Evolutionary conservation across 2,329 filamentous ascomycete genomes (phyloP).

Genomic region (Calonectria fujianensis): DNA sequence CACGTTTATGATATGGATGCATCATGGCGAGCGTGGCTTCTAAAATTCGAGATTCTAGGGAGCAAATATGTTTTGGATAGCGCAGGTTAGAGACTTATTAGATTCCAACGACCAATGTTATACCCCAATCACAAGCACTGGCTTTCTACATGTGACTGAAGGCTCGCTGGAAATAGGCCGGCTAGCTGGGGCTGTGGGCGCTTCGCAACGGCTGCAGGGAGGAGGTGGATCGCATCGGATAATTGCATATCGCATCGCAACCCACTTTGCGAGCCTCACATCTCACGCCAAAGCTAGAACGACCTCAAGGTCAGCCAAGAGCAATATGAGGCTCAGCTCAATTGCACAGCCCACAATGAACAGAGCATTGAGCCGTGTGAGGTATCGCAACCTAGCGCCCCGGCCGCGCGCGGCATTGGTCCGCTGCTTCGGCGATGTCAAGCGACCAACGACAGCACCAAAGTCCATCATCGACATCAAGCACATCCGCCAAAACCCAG

Average conservation of each 20-base stretch:
- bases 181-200: constrained; percentile 36
- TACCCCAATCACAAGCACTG: constrained; percentile 38
- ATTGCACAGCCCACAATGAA: constrained; percentile 57
- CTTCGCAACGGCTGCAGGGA: constrained; percentile 43
- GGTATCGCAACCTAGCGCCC: constrained; percentile 50
- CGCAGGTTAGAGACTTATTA: constrained; percentile 34
- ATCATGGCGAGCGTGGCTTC: constrained; percentile 9
- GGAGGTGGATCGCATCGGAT: constrained; percentile 52
- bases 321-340: constrained; percentile 49
- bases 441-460: constrained; percentile 82
- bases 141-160: constrained; percentile 22
- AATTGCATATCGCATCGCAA: constrained; percentile 55
- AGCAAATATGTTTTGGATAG: constrained; percentile 7
- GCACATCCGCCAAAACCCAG: constrained; percentile 90
- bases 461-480: constrained; percentile 89
- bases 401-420: constrained; percentile 39
- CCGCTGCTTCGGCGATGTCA: constrained; percentile 54
- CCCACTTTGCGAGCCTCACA: constrained; percentile 45
- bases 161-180: constrained; percentile 32
- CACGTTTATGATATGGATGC: constrained; percentile 39
- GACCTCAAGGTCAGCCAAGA: constrained; percentile 47
- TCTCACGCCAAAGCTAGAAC: constrained; percentile 44
- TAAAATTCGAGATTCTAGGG: constrained; percentile 15
- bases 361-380: constrained; percentile 53
- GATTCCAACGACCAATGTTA: constrained; percentile 38